Conservation (phyloP, 352 stramenopile species). For the Blastocystis sp. region DNA sequence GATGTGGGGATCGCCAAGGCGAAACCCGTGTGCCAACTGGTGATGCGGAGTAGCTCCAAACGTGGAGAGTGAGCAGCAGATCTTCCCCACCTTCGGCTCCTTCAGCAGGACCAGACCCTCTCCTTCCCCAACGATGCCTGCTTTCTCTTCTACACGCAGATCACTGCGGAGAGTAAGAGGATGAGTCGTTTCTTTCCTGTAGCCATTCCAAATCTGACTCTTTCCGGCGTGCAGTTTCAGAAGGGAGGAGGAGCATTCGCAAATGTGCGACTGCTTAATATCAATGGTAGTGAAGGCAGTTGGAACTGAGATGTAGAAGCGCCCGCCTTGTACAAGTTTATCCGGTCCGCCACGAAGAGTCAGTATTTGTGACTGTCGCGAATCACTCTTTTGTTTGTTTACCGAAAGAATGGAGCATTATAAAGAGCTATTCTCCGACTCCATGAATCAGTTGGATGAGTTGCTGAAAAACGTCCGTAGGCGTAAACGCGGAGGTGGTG, state of each 20-base stretch:
- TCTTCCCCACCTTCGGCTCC: not conserved
- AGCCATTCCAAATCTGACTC: not conserved
- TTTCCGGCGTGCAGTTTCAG: not conserved
- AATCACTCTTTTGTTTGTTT: not conserved
- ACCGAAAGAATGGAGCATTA: constrained; percentile 37
- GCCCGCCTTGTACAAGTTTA: not conserved
- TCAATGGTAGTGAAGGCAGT: not conserved
- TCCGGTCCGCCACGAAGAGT: not conserved
- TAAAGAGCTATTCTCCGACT: constrained; percentile 17
- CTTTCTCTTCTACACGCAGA: not conserved
- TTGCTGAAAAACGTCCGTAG: constrained; percentile 38
- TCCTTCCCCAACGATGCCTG: not conserved
- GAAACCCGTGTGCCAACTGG: not conserved
- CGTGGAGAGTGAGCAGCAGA: not conserved
- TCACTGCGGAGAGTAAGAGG: not conserved
- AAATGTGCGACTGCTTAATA: not conserved
- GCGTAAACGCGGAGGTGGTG: not conserved
- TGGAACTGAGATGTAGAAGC: not conserved
- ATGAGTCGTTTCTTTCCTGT: not conserved
- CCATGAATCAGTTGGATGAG: constrained; percentile 51
- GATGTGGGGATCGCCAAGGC: not conserved
- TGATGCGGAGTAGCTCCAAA: not conserved
- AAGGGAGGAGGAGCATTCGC: not conserved
- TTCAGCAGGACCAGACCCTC: not conserved
- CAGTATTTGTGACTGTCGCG: not conserved